A percentile compares a stretch with the other conserved stretches of the same genome.
These are phyloP conservation scores for Carex arenaria DNA, from an alignment of 202 grass and related monocot genomes.

Conservation along the genomic window DNA sequence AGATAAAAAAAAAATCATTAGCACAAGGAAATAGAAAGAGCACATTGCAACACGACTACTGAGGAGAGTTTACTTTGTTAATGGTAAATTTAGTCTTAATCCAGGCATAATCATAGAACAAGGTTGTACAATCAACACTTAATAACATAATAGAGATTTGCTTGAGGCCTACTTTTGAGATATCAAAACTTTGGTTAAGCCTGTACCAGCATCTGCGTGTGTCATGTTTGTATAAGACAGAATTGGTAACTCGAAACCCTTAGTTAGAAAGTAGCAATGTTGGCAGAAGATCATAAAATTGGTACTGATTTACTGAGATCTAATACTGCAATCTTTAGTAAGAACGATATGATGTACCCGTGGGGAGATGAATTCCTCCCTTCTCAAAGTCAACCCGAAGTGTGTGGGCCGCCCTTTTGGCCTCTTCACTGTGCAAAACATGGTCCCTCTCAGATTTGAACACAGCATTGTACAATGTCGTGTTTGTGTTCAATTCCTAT, in stretches of 20 bases:
- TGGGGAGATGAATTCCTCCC: constrained; percentile 82
- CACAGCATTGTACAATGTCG: constrained; percentile 68
- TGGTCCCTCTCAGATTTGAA: constrained; percentile 61
- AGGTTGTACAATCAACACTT: neutral
- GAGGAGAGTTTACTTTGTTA: neutral
- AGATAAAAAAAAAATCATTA: neutral
- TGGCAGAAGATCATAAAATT: neutral
- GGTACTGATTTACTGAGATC: neutral
- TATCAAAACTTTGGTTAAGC: neutral
- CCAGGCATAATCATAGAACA: neutral
- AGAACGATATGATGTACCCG: constrained; percentile 32
- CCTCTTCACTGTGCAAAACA: constrained; percentile 60
- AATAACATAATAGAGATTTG: neutral
- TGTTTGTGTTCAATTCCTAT: constrained; percentile 87
- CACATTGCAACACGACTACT: constrained; percentile 13
- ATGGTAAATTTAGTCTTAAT: neutral
- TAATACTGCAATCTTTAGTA: neutral
- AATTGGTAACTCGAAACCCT: neutral
- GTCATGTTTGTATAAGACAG: neutral
- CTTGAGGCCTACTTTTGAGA: neutral
- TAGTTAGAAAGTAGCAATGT: neutral
- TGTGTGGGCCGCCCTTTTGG: constrained; percentile 54
- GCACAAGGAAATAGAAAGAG: neutral
- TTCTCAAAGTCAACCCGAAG: constrained; percentile 89
- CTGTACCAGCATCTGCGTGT: neutral